Evolutionary conservation across 2,329 filamentous ascomycete genomes (phyloP).

Genomic region (Davidsoniella australis): DNA sequence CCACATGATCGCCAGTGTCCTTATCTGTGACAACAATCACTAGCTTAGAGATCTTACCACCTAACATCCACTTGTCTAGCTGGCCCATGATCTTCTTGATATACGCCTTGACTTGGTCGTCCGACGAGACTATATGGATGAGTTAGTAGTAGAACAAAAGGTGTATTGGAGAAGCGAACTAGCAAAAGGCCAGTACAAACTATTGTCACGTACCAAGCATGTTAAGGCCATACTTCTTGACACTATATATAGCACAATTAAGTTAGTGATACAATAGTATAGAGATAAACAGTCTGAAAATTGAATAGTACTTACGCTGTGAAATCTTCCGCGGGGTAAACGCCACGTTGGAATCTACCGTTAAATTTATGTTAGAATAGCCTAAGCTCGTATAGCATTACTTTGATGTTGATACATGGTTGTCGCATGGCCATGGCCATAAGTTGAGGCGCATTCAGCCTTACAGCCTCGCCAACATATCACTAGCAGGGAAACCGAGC

Average conservation of each 20-base stretch:
- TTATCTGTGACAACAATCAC: constrained; percentile 95
- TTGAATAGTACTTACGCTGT: constrained; percentile 46
- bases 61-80: constrained; percentile 93
- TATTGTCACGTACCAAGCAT: constrained; percentile 52
- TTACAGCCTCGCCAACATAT: neutral
- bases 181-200: no score
- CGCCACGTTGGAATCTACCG: constrained; percentile 62
- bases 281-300: neutral
- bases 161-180: neutral
- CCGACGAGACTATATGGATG: constrained; percentile 52
- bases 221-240: constrained; percentile 98
- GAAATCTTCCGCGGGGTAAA: constrained; percentile 92
- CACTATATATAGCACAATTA: constrained; percentile 22
- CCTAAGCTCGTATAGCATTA: neutral
- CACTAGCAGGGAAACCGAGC: no score
- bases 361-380: neutral
- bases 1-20: constrained; percentile 88
- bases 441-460: neutral
- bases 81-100: constrained; percentile 99
- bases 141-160: constrained; percentile 1
- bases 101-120: constrained; percentile 97
- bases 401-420: no score
- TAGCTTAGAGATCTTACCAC: constrained; percentile 90
- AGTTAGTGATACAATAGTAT: neutral
- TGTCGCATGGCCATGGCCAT: no score